A percentile compares a stretch with the other conserved stretches of the same genome.
phyloP scores from a whole-genome alignment of 2,329 filamentous ascomycete species.

The Talaromyces verruculosus region DNA sequence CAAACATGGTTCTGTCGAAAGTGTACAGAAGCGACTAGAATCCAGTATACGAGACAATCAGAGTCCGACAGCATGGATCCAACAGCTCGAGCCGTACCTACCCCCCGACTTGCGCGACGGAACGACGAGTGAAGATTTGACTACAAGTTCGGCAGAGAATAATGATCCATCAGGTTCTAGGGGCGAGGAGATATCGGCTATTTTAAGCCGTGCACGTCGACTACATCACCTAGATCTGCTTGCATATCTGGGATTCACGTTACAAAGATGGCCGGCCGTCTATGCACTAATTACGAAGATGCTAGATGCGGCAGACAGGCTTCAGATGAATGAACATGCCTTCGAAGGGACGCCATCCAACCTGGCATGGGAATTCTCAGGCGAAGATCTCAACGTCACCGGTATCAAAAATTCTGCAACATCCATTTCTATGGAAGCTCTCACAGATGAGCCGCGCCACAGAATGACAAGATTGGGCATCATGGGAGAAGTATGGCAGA shows the following conservation, averaged over 20 bases:
- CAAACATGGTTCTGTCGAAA: background rate
- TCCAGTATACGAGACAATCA: slow-evolving; percentile 22
- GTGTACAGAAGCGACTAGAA: slow-evolving; percentile 4
- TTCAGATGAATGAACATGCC: slow-evolving; percentile 24
- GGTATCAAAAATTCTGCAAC: slow-evolving; percentile 4
- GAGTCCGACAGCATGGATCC: slow-evolving; percentile 36
- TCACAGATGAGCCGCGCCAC: slow-evolving; percentile 30
- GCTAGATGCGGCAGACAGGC: slow-evolving; percentile 38
- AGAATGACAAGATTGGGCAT: slow-evolving; percentile 28
- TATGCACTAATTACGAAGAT: slow-evolving; percentile 40
- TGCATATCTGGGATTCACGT: slow-evolving; percentile 40
- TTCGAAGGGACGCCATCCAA: slow-evolving; percentile 30
- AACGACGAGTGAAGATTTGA: slow-evolving; percentile 18
- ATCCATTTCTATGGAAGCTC: slow-evolving; percentile 24
- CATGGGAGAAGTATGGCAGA: slow-evolving; percentile 42
- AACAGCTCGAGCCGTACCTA: slow-evolving; percentile 37
- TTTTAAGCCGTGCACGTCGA: slow-evolving; percentile 34
- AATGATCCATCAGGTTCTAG: slow-evolving; percentile 25
- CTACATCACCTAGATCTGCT: slow-evolving; percentile 38
- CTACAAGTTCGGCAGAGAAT: background rate
- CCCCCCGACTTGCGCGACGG: slow-evolving; percentile 28
- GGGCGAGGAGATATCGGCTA: slow-evolving; percentile 33
- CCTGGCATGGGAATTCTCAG: slow-evolving; percentile 29
- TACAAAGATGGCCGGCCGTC: slow-evolving; percentile 44
- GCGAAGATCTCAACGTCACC: slow-evolving; percentile 16